These are phyloP conservation scores for Globisporangium abappressorium DNA, from an alignment of 352 stramenopile genomes.

Conservation along the genomic window DNA sequence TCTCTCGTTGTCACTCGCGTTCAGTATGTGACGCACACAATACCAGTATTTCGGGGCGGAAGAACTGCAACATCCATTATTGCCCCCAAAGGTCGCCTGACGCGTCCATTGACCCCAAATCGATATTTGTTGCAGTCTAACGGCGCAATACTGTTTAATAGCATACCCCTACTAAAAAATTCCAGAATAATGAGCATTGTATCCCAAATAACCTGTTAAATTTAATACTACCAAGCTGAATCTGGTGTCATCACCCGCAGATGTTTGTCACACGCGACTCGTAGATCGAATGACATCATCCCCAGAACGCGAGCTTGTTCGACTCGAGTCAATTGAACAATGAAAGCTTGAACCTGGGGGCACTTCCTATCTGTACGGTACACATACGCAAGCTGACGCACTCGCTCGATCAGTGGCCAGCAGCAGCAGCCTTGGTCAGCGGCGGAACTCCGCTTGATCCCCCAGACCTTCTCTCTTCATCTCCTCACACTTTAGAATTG, in stretches of 20 bases:
- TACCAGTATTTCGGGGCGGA: not conserved
- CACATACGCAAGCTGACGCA: not conserved
- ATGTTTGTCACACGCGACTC: not conserved
- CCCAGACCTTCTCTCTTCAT: not conserved
- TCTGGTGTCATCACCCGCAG: not conserved
- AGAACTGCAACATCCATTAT: not conserved
- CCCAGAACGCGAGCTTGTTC: not conserved
- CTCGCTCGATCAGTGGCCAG: not conserved
- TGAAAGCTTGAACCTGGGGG: not conserved
- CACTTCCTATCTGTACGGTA: not conserved
- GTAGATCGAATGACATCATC: conserved; percentile 9
- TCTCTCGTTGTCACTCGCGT: not conserved
- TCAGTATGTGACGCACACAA: not conserved
- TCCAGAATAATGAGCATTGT: too few relatives aligned
- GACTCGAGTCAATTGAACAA: not conserved
- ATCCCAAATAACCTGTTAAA: not conserved
- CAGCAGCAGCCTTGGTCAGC: not conserved
- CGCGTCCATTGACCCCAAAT: too few relatives aligned
- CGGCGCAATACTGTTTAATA: not conserved
- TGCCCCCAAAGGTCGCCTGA: not conserved
- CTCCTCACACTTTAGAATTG: not conserved
- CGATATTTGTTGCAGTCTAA: not conserved
- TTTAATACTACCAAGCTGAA: not conserved
- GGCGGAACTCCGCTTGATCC: not conserved
- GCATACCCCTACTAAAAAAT: not conserved